These are phyloP conservation scores for Microdochium trichocladiopsis DNA, from an alignment of 2,329 filamentous ascomycete genomes.

Conservation along the genomic window DNA sequence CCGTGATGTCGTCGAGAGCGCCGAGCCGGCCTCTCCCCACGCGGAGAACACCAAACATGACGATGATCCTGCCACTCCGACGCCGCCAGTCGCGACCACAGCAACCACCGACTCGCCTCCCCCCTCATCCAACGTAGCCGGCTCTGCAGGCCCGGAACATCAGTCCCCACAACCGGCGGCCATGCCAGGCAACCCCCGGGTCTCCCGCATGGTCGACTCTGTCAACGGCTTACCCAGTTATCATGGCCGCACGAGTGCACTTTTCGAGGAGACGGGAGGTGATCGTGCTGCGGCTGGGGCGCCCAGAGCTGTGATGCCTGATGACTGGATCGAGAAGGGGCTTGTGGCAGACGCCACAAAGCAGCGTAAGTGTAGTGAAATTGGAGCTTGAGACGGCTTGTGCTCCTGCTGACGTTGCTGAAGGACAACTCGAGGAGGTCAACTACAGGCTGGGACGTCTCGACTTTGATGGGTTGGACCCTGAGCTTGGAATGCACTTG, in stretches of 20 bases:
- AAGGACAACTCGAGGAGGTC: constrained; percentile 36
- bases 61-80: background rate
- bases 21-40: background rate
- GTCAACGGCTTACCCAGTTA: constrained; percentile 35
- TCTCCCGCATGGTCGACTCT: constrained; percentile 28
- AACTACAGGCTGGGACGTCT: constrained; percentile 36
- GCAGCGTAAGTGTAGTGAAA: constrained; percentile 23
- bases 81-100: background rate
- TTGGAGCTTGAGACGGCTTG: background rate
- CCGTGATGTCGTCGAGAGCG: background rate
- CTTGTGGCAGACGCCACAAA: constrained; percentile 39
- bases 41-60: background rate
- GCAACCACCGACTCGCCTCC: too few relatives aligned
- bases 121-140: too few relatives aligned
- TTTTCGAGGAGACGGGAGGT: constrained; percentile 32
- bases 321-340: constrained; percentile 34
- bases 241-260: constrained; percentile 39
- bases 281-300: constrained; percentile 9
- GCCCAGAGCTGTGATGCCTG: constrained; percentile 16
- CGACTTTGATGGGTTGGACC: constrained; percentile 48
- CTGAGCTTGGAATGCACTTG: constrained; percentile 43
- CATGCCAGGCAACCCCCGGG: constrained; percentile 10
- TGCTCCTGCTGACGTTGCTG: background rate
- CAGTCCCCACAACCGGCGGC: background rate
- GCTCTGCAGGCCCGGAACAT: background rate